A percentile compares a stretch with the other conserved stretches of the same genome.
phyloP scores from a whole-genome alignment of 1,284 basidiomycete genomes.

The Boletus mariae region DNA sequence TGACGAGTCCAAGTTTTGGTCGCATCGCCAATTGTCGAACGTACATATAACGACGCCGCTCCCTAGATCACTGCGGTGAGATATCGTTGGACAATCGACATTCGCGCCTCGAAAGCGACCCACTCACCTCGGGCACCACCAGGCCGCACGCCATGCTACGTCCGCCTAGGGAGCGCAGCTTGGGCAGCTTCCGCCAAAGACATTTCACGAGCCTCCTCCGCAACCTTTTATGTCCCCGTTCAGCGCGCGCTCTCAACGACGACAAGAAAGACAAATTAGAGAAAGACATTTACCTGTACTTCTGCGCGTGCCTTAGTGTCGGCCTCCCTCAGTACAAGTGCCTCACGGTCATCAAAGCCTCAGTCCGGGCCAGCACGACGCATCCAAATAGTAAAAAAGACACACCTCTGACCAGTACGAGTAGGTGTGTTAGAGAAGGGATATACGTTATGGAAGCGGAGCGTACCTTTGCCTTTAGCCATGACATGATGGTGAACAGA shows the following conservation, averaged over 20 bases:
- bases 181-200: constrained; percentile 34
- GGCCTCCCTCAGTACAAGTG: constrained; percentile 22
- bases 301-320: constrained; percentile 20
- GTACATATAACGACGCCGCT: background rate
- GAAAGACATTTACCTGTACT: constrained; percentile 12
- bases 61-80: background rate
- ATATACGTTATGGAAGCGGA: no score
- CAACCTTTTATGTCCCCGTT: constrained; percentile 13
- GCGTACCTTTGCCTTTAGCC: constrained; percentile 32
- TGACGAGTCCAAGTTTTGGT: background rate
- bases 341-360: constrained; percentile 12
- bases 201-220: constrained; percentile 28
- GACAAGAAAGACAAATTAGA: background rate
- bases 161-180: constrained; percentile 16
- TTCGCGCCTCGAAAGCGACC: background rate
- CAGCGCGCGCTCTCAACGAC: background rate
- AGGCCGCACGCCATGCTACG: constrained; percentile 1
- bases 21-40: background rate
- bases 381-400: background rate
- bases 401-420: constrained; percentile 16
- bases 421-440: background rate
- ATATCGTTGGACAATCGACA: background rate
- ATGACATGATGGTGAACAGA: constrained; percentile 32
- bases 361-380: background rate
- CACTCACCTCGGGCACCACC: background rate